Evolutionary conservation across 2,329 filamentous ascomycete genomes (phyloP).

Genomic region (Metarhizium brunneum): DNA sequence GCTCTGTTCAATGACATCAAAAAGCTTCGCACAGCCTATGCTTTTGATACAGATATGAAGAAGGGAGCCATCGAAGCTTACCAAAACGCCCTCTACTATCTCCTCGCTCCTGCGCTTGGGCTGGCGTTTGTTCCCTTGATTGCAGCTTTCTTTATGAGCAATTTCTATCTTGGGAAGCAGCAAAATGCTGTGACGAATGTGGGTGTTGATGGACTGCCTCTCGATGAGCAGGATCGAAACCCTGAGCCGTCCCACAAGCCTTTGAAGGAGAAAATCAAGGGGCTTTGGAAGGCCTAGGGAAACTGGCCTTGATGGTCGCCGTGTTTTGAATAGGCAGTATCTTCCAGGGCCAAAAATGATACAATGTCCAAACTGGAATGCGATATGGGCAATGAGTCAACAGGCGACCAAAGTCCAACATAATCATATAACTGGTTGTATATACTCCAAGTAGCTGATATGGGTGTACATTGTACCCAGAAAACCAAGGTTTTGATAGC

Average conservation of each 20-base stretch:
- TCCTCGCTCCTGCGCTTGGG: not conserved
- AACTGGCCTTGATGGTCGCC: too few species aligned
- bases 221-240: not conserved
- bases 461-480: too few species aligned
- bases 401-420: too few species aligned
- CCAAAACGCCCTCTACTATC: not conserved
- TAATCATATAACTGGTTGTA: too few species aligned
- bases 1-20: conserved; percentile 24
- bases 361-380: too few species aligned
- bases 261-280: not conserved
- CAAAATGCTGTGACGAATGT: not conserved
- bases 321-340: too few species aligned
- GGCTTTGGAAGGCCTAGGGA: not conserved
- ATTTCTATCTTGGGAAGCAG: not conserved
- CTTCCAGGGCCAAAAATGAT: too few species aligned
- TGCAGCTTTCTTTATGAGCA: not conserved
- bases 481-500: too few species aligned
- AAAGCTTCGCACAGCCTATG: not conserved
- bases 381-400: too few species aligned
- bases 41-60: not conserved
- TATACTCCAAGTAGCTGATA: too few species aligned
- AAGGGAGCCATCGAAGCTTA: not conserved
- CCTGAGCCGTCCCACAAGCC: not conserved
- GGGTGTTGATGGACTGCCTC: not conserved
- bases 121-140: not conserved